A percentile compares a stretch with the other conserved stretches of the same genome.
phyloP scores from a whole-genome alignment of 208 protist genomes.

The Strigomonas culicis region DNA sequence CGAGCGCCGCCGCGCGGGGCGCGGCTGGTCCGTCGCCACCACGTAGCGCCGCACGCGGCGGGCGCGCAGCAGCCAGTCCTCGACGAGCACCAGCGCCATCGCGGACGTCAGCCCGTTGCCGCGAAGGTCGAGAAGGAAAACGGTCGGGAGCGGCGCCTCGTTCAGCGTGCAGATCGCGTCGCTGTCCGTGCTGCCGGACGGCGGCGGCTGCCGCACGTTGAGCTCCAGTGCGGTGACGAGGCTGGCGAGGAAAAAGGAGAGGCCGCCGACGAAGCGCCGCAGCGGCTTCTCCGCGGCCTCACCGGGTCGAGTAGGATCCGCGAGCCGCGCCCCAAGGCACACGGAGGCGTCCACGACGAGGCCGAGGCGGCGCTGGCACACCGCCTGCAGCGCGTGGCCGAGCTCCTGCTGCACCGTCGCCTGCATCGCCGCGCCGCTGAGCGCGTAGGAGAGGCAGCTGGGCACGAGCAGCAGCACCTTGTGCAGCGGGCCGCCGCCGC shows the following conservation, averaged over 20 bases:
- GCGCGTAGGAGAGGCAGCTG: slow-evolving; percentile 17
- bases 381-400: neutral
- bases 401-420: slow-evolving; percentile 7
- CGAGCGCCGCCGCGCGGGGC: neutral
- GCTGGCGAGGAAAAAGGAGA: slow-evolving; percentile 30
- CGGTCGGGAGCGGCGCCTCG: slow-evolving; percentile 7
- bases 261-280: slow-evolving; percentile 22
- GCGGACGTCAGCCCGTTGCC: slow-evolving; percentile 27
- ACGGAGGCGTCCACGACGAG: slow-evolving; percentile 36
- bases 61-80: slow-evolving; percentile 14
- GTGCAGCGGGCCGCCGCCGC: neutral
- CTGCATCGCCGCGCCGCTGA: slow-evolving; percentile 12
- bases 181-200: neutral
- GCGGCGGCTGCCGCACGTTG: neutral
- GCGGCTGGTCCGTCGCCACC: slow-evolving; percentile 4
- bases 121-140: slow-evolving; percentile 40
- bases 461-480: slow-evolving; percentile 12
- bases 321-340: slow-evolving; percentile 28
- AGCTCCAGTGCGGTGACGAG: slow-evolving; percentile 21
- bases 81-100: slow-evolving; percentile 11
- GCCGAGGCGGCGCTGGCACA: slow-evolving; percentile 18
- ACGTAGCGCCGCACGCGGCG: slow-evolving; percentile 21
- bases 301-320: neutral
- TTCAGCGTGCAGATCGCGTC: neutral
- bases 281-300: slow-evolving; percentile 14